Evolutionary conservation across 805 yeast species (phyloP).

Genomic region (Wickerhamiella siamensis): DNA sequence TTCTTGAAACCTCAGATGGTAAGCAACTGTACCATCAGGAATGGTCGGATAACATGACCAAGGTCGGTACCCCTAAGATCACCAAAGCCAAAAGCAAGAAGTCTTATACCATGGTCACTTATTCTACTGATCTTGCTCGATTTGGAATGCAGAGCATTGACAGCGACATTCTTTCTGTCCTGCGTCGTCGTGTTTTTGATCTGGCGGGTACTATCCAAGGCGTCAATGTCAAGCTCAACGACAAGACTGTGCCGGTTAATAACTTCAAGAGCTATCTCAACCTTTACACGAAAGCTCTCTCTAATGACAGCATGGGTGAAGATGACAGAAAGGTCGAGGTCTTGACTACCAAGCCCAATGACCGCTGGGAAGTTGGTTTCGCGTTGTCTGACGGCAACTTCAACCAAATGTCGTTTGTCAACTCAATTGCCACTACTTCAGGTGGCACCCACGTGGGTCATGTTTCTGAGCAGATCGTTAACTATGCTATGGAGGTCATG

Average conservation of each 20-base stretch:
- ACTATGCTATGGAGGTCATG: constrained; percentile 56
- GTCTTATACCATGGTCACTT: constrained; percentile 77
- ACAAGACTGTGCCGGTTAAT: constrained; percentile 48
- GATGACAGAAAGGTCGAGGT: constrained; percentile 30
- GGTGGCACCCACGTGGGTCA: constrained; percentile 94
- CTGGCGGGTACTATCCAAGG: constrained; percentile 86
- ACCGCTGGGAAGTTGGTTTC: constrained; percentile 93
- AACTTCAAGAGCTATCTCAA: constrained; percentile 81
- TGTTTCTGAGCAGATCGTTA: constrained; percentile 70
- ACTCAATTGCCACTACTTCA: constrained; percentile 90
- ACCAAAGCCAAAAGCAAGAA: constrained; percentile 27
- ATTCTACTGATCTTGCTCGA: constrained; percentile 72
- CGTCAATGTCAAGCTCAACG: constrained; percentile 64
- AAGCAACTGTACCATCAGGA: constrained; percentile 59
- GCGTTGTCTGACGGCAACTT: constrained; percentile 82
- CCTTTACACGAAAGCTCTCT: constrained; percentile 68
- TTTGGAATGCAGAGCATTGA: constrained; percentile 80
- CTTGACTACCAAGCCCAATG: constrained; percentile 66
- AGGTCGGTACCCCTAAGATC: constrained; percentile 62
- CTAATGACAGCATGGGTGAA: constrained; percentile 18
- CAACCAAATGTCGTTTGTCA: constrained; percentile 91
- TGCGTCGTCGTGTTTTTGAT: constrained; percentile 90
- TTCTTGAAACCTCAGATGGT: constrained; percentile 78
- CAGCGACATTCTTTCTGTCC: constrained; percentile 65
- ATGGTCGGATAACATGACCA: constrained; percentile 81